A percentile compares a stretch with the other conserved stretches of the same genome.
phyloP scores from a whole-genome alignment of 768 basidiomycete species.

The Nevesoporus exiguus region DNA sequence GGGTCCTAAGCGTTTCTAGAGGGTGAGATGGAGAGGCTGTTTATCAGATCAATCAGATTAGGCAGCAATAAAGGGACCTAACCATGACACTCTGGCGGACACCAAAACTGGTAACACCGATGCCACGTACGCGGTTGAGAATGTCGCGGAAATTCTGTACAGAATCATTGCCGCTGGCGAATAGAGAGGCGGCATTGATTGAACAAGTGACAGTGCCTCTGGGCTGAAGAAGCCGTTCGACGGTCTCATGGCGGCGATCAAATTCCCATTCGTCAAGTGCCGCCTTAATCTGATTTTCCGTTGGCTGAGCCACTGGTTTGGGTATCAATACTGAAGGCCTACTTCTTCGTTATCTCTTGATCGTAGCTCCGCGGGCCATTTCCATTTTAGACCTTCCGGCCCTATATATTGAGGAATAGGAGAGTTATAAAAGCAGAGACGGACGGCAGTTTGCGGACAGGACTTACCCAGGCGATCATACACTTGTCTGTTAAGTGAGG shows the following conservation, averaged over 20 bases:
- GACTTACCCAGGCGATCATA: constrained; percentile 68
- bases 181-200: constrained; percentile 49
- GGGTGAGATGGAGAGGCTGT: constrained; percentile 14
- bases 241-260: constrained; percentile 34
- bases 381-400: constrained; percentile 37
- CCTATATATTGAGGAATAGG: constrained; percentile 24
- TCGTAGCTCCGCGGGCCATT: constrained; percentile 45
- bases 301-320: constrained; percentile 20
- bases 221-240: constrained; percentile 41
- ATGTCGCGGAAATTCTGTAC: constrained; percentile 25
- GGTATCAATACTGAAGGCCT: constrained; percentile 20
- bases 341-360: constrained; percentile 49
- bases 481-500: constrained; percentile 48
- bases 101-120: constrained; percentile 34
- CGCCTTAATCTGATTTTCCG: constrained; percentile 44
- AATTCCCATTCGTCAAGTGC: constrained; percentile 41
- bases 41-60: constrained; percentile 22
- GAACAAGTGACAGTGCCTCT: constrained; percentile 44
- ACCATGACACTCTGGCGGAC: constrained; percentile 47
- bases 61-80: constrained; percentile 16
- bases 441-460: constrained; percentile 6
- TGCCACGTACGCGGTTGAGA: constrained; percentile 35
- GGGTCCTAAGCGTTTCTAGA: constrained; percentile 47
- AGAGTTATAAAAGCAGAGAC: constrained; percentile 3
- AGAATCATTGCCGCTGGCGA: constrained; percentile 35